phyloP scores from a whole-genome alignment of 2,329 filamentous ascomycete species.

The Exophiala mesophila region DNA sequence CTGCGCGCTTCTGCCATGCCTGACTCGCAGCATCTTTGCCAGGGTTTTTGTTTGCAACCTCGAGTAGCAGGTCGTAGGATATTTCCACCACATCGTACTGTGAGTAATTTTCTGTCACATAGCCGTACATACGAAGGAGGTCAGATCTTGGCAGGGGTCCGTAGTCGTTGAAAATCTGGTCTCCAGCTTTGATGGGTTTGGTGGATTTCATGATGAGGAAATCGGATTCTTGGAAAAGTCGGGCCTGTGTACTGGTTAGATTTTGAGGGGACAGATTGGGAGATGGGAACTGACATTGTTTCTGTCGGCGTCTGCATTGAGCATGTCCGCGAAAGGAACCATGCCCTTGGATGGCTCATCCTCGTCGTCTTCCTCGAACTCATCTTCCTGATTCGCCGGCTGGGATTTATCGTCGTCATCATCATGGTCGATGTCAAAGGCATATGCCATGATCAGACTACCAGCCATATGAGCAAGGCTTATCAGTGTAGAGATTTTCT shows the following conservation, averaged over 20 bases:
- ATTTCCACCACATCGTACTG: slow-evolving; percentile 81
- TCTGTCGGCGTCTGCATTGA: slow-evolving; percentile 77
- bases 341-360: slow-evolving; percentile 57
- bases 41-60: slow-evolving; percentile 33
- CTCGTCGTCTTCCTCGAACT: slow-evolving; percentile 29
- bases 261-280: background rate
- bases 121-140: slow-evolving; percentile 77
- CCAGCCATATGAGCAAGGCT: slow-evolving; percentile 71
- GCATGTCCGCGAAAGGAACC: slow-evolving; percentile 80
- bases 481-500: slow-evolving; percentile 40
- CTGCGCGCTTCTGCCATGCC: slow-evolving; percentile 33
- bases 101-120: slow-evolving; percentile 72
- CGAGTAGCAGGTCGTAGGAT: slow-evolving; percentile 55
- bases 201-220: slow-evolving; percentile 67
- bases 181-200: slow-evolving; percentile 61
- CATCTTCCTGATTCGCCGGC: slow-evolving; percentile 15
- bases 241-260: slow-evolving; percentile 38
- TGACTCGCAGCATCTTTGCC: slow-evolving; percentile 26
- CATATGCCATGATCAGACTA: slow-evolving; percentile 86
- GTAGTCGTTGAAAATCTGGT: slow-evolving; percentile 86
- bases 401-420: slow-evolving; percentile 23
- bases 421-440: slow-evolving; percentile 64
- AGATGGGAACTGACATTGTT: slow-evolving; percentile 59
- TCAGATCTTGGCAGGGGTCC: slow-evolving; percentile 79
- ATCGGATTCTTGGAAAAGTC: slow-evolving; percentile 56